Conservation (phyloP, 257 asterid genomes). For the Eustoma russellianum region DNA sequence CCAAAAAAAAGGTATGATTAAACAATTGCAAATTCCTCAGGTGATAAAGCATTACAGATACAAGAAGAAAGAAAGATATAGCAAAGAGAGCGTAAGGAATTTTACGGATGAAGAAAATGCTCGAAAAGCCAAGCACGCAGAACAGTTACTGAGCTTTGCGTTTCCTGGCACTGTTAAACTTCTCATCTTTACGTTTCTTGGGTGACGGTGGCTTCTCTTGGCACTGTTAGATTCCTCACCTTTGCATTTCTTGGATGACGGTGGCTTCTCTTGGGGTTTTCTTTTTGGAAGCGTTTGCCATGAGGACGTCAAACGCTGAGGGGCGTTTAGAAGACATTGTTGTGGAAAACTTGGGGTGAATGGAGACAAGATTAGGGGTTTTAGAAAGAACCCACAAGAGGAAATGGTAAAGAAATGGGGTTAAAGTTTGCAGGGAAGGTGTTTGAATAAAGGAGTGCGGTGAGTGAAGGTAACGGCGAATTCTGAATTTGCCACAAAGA, state of each 20-base stretch:
- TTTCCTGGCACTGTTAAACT: slow-evolving; percentile 1
- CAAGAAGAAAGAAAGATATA: background rate
- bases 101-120: slow-evolving; percentile 90
- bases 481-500: too few relatives aligned
- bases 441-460: slow-evolving; percentile 3
- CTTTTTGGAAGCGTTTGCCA: slow-evolving; percentile 66
- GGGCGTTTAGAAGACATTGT: slow-evolving; percentile 58
- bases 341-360: slow-evolving; percentile 4
- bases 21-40: background rate
- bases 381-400: slow-evolving; percentile 6
- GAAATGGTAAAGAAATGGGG: slow-evolving; percentile 6
- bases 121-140: slow-evolving; percentile 93
- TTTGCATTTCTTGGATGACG: too few relatives aligned
- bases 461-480: slow-evolving; percentile 7
- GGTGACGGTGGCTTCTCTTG: slow-evolving; percentile 36
- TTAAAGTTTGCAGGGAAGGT: slow-evolving; percentile 1
- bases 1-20: slow-evolving; percentile 5
- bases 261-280: too few relatives aligned
- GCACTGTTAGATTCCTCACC: too few relatives aligned
- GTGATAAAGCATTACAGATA: background rate
- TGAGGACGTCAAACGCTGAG: slow-evolving; percentile 68
- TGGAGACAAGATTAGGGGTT: slow-evolving; percentile 13
- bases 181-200: slow-evolving; percentile 42
- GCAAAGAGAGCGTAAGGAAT: background rate
- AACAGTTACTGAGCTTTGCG: slow-evolving; percentile 63